Percentiles rank a stretch among this genome's conserved stretches.
Conservation (phyloP, 2,329 filamentous ascomycete species). For the Mycosphaerella sp. region DNA sequence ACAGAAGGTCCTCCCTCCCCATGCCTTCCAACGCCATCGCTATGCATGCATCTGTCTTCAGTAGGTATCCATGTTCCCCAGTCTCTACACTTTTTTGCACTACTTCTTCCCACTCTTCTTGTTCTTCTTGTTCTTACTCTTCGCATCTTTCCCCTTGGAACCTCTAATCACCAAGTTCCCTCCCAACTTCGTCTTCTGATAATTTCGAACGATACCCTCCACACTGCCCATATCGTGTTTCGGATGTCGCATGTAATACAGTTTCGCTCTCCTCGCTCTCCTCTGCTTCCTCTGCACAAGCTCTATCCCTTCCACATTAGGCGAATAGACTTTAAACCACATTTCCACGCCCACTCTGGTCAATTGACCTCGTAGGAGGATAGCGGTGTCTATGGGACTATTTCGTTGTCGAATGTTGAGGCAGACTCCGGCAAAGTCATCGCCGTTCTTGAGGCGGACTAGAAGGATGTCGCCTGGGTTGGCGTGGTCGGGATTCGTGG, state of each 20-base stretch:
- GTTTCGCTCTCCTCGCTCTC: conserved; percentile 75
- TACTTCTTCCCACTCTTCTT: conserved; percentile 26
- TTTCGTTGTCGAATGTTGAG: conserved; percentile 72
- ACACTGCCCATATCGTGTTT: conserved; percentile 84
- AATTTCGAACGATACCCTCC: conserved; percentile 67
- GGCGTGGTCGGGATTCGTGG: conserved; percentile 68
- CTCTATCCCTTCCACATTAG: conserved; percentile 83
- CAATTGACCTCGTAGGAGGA: conserved; percentile 78
- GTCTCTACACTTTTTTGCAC: background rate
- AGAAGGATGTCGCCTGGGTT: conserved; percentile 86
- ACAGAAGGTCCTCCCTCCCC: too few species aligned
- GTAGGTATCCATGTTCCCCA: background rate
- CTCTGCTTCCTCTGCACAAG: conserved; percentile 81
- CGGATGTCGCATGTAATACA: conserved; percentile 86
- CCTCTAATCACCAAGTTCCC: conserved; percentile 23
- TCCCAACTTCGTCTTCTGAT: conserved; percentile 50
- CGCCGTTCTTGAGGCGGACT: conserved; percentile 74
- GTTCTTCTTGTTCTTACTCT: conserved; percentile 30
- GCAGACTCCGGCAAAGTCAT: conserved; percentile 85
- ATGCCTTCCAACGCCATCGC: too few species aligned
- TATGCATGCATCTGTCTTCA: background rate
- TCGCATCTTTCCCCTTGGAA: conserved; percentile 28
- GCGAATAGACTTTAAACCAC: conserved; percentile 94
- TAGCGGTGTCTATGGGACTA: conserved; percentile 74
- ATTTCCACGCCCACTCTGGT: conserved; percentile 88